A percentile compares a stretch with the other conserved stretches of the same genome.
Conservation (phyloP, 73 alveolate genomes). For the Tetrahymena elliotti region DNA sequence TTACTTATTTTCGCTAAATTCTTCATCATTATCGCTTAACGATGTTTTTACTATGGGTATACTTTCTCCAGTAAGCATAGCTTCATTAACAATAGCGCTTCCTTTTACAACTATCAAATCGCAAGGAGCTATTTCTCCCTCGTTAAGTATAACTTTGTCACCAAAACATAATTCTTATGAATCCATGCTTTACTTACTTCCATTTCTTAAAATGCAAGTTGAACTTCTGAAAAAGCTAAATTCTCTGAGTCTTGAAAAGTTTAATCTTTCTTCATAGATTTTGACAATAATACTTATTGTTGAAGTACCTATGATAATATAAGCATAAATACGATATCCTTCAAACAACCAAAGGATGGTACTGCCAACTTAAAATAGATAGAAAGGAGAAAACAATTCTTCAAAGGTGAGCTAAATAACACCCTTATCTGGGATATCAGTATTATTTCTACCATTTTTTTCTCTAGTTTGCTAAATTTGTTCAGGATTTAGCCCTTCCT, state of each 20-base stretch:
- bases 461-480: background rate
- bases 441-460: background rate
- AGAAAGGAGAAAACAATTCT: background rate
- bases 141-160: background rate
- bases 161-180: background rate
- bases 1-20: conserved; percentile 35
- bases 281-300: background rate
- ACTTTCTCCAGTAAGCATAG: conserved; percentile 93
- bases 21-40: conserved; percentile 26
- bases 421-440: background rate
- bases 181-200: background rate
- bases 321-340: background rate
- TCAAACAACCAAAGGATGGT: background rate
- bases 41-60: conserved; percentile 76
- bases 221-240: background rate
- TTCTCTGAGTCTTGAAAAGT: background rate
- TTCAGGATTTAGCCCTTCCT: background rate
- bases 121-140: conserved; percentile 56
- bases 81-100: conserved; percentile 78
- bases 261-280: background rate
- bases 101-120: conserved; percentile 81
- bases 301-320: background rate
- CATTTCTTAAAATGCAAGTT: background rate
- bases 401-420: background rate
- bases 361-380: background rate